Evolutionary conservation across 345 rosid genomes (phyloP), one percentile per base, ranked within the genome.

Genomic region (Geranium brycei): DNA sequence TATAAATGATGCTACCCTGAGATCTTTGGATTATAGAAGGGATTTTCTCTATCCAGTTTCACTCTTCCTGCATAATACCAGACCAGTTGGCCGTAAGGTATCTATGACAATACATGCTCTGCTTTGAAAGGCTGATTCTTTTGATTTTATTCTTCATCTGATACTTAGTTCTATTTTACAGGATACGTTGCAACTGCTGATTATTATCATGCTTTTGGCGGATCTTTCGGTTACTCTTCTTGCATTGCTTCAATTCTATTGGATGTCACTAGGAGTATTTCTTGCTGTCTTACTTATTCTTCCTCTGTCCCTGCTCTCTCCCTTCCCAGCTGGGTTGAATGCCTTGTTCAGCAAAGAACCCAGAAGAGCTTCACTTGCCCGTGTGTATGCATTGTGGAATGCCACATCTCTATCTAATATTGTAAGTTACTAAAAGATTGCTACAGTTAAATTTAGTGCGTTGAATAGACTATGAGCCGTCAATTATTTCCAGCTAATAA

Each of bases 21-120:
- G 72, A 74, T 90, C 91, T 62, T 72, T 93, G 75, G 87, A 86
- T 57, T 85, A 73, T 75, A 86, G 66, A 71, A 80, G 90, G 77
- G 97, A 86, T 67, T 76, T 78, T 56, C 81, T 87, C 47, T 93
- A 81, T 66, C 97, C 95, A 18, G 66, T 86, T 71, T 88, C 96
- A 66, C 90, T 86, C 51, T 71, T 93, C 67, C 57, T 93, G 74
- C 87, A 81, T 75, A 93, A 93, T 64, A 85, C 91, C 18, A 85
- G 91, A 73, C 97, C 99, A 0, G 81, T 88, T 66, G 97, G 96
- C 68, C 85, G 81, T 76, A 89, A 93, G 99, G 99, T 93, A 72
- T 56, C 57, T 62, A 16, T 40, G 35, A 41, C 19, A 35, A 35
- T n/a, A 23, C 65, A 53, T 60, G 12, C 18, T 62, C 16, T 66